Conservation (phyloP, 768 basidiomycete genomes). For the Pisolithus sp. region DNA sequence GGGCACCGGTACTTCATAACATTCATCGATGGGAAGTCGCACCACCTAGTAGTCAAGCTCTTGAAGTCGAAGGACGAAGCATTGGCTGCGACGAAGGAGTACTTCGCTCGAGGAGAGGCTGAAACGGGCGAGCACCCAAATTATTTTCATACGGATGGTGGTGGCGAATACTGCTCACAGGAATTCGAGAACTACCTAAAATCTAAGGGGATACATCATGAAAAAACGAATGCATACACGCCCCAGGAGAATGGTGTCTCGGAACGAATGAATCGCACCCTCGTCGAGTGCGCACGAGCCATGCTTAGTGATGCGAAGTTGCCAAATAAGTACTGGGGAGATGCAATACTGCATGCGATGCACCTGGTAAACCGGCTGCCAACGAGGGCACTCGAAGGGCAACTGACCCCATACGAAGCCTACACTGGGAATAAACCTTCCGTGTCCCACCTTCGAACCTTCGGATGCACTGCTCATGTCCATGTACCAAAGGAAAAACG, state of each 20-base stretch:
- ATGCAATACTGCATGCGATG: background rate
- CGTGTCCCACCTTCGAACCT: conserved; percentile 10
- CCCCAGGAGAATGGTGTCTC: conserved; percentile 2
- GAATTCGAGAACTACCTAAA: conserved; percentile 15
- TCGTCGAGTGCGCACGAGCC: background rate
- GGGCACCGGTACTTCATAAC: no score
- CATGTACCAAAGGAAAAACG: conserved; percentile 17
- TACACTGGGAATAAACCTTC: conserved; percentile 16
- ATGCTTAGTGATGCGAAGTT: background rate
- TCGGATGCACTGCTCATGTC: conserved; percentile 23
- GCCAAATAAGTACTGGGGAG: conserved; percentile 1
- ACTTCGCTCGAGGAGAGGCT: background rate
- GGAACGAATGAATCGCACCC: conserved; percentile 1
- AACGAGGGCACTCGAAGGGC: conserved; percentile 14
- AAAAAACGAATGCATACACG: conserved; percentile 3
- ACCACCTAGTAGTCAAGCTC: no score
- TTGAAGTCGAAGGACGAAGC: background rate
- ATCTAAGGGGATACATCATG: background rate
- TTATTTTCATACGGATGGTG: conserved; percentile 7
- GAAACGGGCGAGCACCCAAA: background rate
- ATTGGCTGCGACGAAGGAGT: background rate
- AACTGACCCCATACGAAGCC: conserved; percentile 1
- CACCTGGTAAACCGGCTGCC: background rate
- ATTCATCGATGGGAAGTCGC: no score
- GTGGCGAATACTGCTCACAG: conserved; percentile 20